Percentiles rank a stretch among this genome's conserved stretches.
Conservation (phyloP, 2,329 filamentous ascomycete genomes). For the Ambrosiella beaveri region DNA sequence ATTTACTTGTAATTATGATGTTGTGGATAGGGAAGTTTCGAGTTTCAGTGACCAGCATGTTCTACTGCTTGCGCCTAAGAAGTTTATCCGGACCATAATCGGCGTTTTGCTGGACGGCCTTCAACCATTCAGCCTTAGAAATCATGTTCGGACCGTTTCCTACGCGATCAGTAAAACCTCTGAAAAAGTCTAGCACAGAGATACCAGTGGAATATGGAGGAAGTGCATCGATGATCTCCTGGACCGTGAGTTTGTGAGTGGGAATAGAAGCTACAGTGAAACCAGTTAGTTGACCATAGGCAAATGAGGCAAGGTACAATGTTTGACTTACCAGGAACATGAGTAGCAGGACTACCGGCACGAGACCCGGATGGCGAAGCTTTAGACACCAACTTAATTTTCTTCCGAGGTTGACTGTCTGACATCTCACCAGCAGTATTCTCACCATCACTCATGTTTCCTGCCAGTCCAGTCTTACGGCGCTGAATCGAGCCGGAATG, state of each 20-base stretch:
- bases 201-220: conserved; percentile 34
- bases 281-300: conserved; percentile 5
- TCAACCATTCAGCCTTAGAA: conserved; percentile 38
- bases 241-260: conserved; percentile 23
- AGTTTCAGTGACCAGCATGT: too few species aligned
- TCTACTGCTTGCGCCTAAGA: conserved; percentile 24
- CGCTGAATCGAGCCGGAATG: conserved; percentile 22
- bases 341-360: conserved; percentile 38
- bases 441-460: conserved; percentile 55
- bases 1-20: neutral
- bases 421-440: conserved; percentile 52
- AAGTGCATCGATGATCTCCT: conserved; percentile 37
- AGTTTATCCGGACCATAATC: conserved; percentile 39
- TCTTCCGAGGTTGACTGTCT: conserved; percentile 32
- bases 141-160: conserved; percentile 34
- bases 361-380: conserved; percentile 41
- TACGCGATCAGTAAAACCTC: conserved; percentile 35
- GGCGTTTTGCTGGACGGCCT: conserved; percentile 38
- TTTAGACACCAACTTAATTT: conserved; percentile 33
- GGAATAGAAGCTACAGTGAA: conserved; percentile 20
- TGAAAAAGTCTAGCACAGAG: conserved; percentile 35
- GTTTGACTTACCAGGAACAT: conserved; percentile 20
- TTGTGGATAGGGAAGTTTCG: too few species aligned
- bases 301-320: neutral
- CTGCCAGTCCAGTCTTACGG: conserved; percentile 28